phyloP scores from a whole-genome alignment of 306 rosid species.

The Adenanthera pavonina region DNA sequence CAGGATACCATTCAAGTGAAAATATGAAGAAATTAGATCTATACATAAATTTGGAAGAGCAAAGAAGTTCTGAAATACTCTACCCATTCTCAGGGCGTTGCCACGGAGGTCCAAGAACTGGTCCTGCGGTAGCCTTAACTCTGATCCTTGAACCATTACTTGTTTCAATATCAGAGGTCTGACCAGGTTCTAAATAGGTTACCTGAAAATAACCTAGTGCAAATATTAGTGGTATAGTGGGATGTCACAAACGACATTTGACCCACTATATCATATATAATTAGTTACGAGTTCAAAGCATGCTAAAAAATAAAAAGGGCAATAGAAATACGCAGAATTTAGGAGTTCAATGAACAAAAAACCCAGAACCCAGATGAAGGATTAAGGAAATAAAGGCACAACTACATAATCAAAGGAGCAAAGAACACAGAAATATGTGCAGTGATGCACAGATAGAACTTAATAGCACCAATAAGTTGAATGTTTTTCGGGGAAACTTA shows the following conservation, averaged over 20 bases:
- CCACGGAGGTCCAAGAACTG: conserved; percentile 98
- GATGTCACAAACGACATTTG: conserved; percentile 34
- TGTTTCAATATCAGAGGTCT: conserved; percentile 76
- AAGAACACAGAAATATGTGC: conserved; percentile 3
- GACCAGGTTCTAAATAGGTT: conserved; percentile 85
- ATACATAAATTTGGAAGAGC: not conserved
- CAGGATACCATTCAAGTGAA: conserved; percentile 15
- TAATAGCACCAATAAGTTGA: conserved; percentile 10
- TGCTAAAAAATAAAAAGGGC: conserved; percentile 15
- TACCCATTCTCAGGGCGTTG: conserved; percentile 98
- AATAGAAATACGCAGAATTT: conserved; percentile 13
- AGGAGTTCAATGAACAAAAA: conserved; percentile 12
- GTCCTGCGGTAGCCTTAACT: conserved; percentile 87
- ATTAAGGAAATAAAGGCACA: not conserved
- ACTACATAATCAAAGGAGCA: not conserved
- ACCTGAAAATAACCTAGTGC: conserved; percentile 57
- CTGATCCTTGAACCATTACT: conserved; percentile 59
- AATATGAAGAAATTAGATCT: conserved; percentile 14
- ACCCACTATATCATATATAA: not conserved
- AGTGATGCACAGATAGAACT: conserved; percentile 19
- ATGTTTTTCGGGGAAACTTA: conserved; percentile 1
- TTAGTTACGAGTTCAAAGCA: conserved; percentile 8
- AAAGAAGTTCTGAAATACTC: conserved; percentile 34
- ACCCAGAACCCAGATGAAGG: conserved; percentile 5
- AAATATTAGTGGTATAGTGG: conserved; percentile 6